A percentile compares a stretch with the other conserved stretches of the same genome.
Evolutionary conservation across 371 early-diverging fungal genomes (phyloP).

Genomic region (Enteropsectra breve): DNA sequence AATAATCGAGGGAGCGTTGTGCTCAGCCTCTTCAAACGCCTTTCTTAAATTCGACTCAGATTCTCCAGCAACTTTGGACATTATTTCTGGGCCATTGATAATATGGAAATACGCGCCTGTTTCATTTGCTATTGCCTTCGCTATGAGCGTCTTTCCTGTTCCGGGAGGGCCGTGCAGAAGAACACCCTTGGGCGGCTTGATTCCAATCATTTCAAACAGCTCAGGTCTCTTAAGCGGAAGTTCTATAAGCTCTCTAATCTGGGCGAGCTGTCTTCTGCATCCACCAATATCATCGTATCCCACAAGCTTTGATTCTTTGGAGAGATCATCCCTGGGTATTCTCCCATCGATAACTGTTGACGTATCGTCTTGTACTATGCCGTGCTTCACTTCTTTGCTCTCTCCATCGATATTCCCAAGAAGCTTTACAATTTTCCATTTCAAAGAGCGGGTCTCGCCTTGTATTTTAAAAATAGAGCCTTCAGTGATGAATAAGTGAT

Average conservation of each 20-base stretch:
- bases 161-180: conserved; percentile 93
- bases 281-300: conserved; percentile 99
- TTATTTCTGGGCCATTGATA: conserved; percentile 95
- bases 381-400: conserved; percentile 35
- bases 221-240: conserved; percentile 89
- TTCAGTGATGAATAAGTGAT: conserved; percentile 69
- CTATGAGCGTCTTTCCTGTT: conserved; percentile 92
- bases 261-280: conserved; percentile 80
- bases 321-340: conserved; percentile 90
- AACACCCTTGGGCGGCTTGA: conserved; percentile 85
- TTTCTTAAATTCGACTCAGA: conserved; percentile 90
- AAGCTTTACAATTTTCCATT: conserved; percentile 93
- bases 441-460: conserved; percentile 82
- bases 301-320: conserved; percentile 81
- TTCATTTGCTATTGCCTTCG: conserved; percentile 96
- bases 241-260: conserved; percentile 89
- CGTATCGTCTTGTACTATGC: conserved; percentile 71
- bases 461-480: conserved; percentile 84
- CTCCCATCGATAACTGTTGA: conserved; percentile 92
- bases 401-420: conserved; percentile 55
- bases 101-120: conserved; percentile 87
- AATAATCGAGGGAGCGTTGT: conserved; percentile 83
- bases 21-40: conserved; percentile 95
- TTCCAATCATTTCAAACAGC: conserved; percentile 80
- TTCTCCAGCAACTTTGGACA: conserved; percentile 98